Base-by-base conservation (phyloP, 2,329 filamentous ascomycete species). In the Parafenestella ontariensis region DNA sequence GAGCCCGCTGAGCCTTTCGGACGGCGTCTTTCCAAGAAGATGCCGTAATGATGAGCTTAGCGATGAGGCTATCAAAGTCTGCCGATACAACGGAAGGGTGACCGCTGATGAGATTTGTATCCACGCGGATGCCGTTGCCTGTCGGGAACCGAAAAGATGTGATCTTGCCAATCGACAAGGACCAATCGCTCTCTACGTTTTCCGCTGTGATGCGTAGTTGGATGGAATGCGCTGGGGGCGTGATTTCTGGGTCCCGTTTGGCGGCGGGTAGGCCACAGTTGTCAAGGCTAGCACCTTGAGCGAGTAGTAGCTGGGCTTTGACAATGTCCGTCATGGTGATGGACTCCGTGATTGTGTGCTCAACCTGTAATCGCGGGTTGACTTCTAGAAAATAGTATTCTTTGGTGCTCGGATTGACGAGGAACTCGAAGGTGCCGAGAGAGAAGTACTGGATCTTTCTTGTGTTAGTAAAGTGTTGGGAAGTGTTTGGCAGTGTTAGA, bases 371-470 rank as follows among this genome's bases (percentile, higher is more conserved):
- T 2, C 85, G 77, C 0, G 85, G 85, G 50, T 87, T 87, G 58
- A 87, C 79, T 62, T 87, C 85, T 5, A 87, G 70, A 60, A 87
- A 87, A 70, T 81, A 87, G 67, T 82, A 85, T 21, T 83, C 79
- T 1, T 68, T 66, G 0, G 72, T 79, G 0, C 70, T 54, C 10
- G 81, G 79, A 52, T 83, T 83, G 11, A 87, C 78, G 0, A 89
- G 76, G 52, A 88, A 89, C 65, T 89, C 87, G 58, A 87, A 87
- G 0, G 86, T 89, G 8, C 86, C 87, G 0, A 88, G 75, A 0
- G 83, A 87, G 43, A 77, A 75, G 66, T 88, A 88, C 3, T 77
- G 72, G 46, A 86, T 80, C 73, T 81, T 21, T 10, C 2, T 17
- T 4, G 15, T 20, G 41, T 62, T 31, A 62, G 49, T 8, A 3